Percentiles rank a stretch among this genome's conserved stretches.
Conservation (phyloP, 495 filamentous ascomycete species). For the Cetradonia linearis region DNA sequence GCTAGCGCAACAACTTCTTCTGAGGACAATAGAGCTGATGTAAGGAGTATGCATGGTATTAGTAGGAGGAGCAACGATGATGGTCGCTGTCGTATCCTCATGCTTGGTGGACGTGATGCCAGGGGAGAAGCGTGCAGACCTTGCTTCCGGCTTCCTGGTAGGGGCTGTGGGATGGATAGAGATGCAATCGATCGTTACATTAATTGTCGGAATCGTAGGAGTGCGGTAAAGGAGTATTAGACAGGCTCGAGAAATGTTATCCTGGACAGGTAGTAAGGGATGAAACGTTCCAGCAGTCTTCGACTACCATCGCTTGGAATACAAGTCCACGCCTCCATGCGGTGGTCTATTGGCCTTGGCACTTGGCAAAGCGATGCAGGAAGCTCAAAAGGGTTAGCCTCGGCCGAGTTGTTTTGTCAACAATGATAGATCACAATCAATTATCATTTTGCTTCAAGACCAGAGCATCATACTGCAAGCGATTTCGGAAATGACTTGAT, state of each 20-base stretch:
- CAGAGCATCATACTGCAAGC: not conserved
- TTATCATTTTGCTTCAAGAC: too few species aligned
- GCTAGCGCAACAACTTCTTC: slow-evolving; percentile 23
- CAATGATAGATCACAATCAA: too few species aligned
- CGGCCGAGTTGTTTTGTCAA: slow-evolving; percentile 9
- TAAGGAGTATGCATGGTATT: slow-evolving; percentile 30
- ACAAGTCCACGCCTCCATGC: not conserved
- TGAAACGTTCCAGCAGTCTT: not conserved
- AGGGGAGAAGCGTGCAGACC: not conserved
- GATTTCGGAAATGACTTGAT: not conserved
- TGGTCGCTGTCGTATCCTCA: slow-evolving; percentile 37
- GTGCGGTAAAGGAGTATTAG: not conserved
- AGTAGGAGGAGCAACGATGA: slow-evolving; percentile 39
- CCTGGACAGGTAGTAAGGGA: not conserved
- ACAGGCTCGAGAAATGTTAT: not conserved
- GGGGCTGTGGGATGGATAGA: not conserved
- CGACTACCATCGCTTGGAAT: not conserved
- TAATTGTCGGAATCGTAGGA: not conserved
- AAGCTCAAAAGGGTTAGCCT: slow-evolving; percentile 7
- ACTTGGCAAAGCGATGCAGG: not conserved
- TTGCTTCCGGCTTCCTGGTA: not conserved
- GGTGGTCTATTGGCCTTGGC: not conserved
- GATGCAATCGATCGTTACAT: not conserved
- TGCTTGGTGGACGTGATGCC: slow-evolving; percentile 16
- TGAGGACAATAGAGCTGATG: slow-evolving; percentile 23